Base-by-base conservation (phyloP, 345 rosid species). In the Bruguiera gymnorhiza region DNA sequence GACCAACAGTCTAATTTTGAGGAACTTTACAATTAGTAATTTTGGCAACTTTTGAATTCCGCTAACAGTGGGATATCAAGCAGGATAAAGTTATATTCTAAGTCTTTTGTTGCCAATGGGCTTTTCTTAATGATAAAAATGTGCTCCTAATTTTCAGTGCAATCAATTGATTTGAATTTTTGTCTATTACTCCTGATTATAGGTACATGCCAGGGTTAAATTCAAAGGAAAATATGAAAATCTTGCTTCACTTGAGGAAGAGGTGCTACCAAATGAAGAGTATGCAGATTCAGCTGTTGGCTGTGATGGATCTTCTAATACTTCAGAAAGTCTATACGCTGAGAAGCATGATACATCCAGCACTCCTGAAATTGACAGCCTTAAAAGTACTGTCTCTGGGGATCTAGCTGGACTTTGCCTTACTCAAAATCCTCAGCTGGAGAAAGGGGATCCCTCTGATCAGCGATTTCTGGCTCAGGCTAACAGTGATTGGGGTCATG, bases 221-320 rank as follows among this genome's bases (percentile, higher is more conserved):
- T 81, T 79, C 75, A 83, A 72, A 77, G 89, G 82, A 69, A 87
- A 84, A 78, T 77, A 77, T 64, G 83, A 80, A 76, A 92, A 81
- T 68, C 83, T 70, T 57, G 73, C 75, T 24, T 80, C 77, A 23
- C 76, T 73, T 61, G 89, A 78, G 78, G 92, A 80, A 70, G 85
- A 85, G 57, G 70, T 60, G 46, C 83, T 81, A 60, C 67, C 67
- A 54, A 86, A 72, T 72, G 91, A 83, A 77, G 92, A 83, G 9
- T 84, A 73, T 61, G 79, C 78, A 61, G 96, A 86, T 53, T 87
- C 88, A 57, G 80, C 86, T 60, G 79, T 80, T 82, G 93, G 93
- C 62, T 84, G 85, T 79, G 99, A 95, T 82, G 93, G 84, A 65
- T 92, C 96, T 78, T 92, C 97, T 69, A 91, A 87, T 80, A 85